Percentiles rank a stretch among this genome's conserved stretches.
These are phyloP conservation scores for Spiromastix sp. DNA, from an alignment of 2,329 filamentous ascomycete genomes.

Conservation along the genomic window DNA sequence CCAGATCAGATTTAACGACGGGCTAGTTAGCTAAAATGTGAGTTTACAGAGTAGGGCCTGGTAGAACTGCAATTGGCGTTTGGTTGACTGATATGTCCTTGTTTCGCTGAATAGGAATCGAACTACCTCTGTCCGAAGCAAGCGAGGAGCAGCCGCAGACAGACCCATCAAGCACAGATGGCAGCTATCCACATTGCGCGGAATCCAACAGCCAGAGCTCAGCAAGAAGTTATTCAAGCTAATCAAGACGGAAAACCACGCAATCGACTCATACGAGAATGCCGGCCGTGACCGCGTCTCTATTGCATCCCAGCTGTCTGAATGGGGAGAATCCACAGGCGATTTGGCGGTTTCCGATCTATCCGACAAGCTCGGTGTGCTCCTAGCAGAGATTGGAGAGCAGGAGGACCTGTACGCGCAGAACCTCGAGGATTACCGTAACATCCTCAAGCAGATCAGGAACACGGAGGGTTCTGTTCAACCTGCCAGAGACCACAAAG, in stretches of 20 bases:
- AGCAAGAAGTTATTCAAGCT: conserved; percentile 81
- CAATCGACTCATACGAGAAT: conserved; percentile 72
- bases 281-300: conserved; percentile 74
- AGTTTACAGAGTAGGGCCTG: too few species aligned
- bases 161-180: conserved; percentile 57
- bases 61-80: too few species aligned
- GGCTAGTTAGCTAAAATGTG: conserved; percentile 1
- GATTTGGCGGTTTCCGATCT: conserved; percentile 84
- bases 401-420: conserved; percentile 85
- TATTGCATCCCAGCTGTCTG: conserved; percentile 82
- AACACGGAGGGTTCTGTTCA: conserved; percentile 95
- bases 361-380: conserved; percentile 88
- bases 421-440: conserved; percentile 74
- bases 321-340: conserved; percentile 88
- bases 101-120: conserved; percentile 28
- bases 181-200: conserved; percentile 76
- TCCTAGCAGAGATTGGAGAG: conserved; percentile 85
- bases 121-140: conserved; percentile 28
- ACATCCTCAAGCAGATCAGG: conserved; percentile 77
- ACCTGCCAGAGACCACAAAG: conserved; percentile 76
- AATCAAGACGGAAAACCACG: conserved; percentile 90
- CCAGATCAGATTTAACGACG: not conserved
- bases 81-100: not conserved
- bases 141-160: conserved; percentile 17
- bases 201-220: conserved; percentile 74